These are phyloP conservation scores for Castanea mollissima DNA, from an alignment of 306 rosid genomes.

Conservation along the genomic window DNA sequence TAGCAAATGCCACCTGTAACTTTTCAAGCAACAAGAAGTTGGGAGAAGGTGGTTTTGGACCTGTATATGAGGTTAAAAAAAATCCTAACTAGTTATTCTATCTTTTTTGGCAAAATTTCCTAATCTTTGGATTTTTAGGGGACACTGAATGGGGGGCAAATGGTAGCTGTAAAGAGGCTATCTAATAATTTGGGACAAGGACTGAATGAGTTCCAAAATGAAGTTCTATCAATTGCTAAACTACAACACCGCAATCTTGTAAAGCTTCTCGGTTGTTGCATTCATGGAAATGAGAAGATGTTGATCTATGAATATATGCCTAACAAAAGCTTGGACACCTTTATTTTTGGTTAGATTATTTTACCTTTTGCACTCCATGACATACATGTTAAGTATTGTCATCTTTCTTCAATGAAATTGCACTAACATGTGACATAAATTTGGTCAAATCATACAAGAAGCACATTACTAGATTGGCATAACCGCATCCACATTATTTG, in stretches of 20 bases:
- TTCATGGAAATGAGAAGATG: constrained; percentile 33
- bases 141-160: constrained; percentile 36
- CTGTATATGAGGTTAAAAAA: constrained; percentile 45
- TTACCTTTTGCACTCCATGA: neutral
- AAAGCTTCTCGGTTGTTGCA: constrained; percentile 38
- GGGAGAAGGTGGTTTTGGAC: constrained; percentile 71
- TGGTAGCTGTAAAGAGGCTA: constrained; percentile 62
- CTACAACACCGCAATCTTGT: constrained; percentile 51
- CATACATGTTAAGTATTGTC: neutral
- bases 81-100: neutral
- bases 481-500: constrained; percentile 18
- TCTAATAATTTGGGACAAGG: constrained; percentile 55
- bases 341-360: neutral
- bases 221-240: constrained; percentile 30
- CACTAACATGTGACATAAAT: no score
- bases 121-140: constrained; percentile 33
- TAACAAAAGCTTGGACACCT: constrained; percentile 37
- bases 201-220: constrained; percentile 11
- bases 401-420: neutral
- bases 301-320: constrained; percentile 40
- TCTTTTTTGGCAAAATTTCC: neutral
- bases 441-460: neutral
- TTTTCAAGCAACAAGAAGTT: constrained; percentile 45
- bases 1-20: constrained; percentile 37
- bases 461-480: constrained; percentile 12